Conservation (phyloP, 2,329 filamentous ascomycete species). For the Cladophialophora yegresii region DNA sequence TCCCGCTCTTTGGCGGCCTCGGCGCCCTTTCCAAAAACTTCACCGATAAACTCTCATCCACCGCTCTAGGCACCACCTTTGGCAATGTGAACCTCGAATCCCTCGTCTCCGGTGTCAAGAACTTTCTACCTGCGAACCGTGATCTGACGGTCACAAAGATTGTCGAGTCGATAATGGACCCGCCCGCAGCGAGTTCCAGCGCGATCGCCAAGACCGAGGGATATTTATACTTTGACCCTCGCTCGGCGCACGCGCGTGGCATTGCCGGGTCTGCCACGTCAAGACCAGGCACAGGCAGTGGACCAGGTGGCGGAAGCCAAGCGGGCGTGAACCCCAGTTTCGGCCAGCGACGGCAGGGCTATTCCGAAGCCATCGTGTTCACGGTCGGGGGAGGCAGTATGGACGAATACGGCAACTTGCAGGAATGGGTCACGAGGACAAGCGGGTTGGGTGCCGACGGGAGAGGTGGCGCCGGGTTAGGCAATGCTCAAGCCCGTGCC, state of each 20-base stretch:
- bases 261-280: constrained; percentile 71
- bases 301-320: constrained; percentile 43
- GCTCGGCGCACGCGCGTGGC: constrained; percentile 87
- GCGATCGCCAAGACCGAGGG: constrained; percentile 95
- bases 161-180: constrained; percentile 97
- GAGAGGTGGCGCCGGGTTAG: constrained; percentile 39
- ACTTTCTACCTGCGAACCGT: constrained; percentile 93
- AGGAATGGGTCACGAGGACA: constrained; percentile 89
- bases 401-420: constrained; percentile 97
- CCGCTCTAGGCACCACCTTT: constrained; percentile 76
- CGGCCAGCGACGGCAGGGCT: constrained; percentile 85
- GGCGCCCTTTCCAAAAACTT: constrained; percentile 87
- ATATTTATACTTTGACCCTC: constrained; percentile 95
- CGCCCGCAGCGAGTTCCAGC: constrained; percentile 80
- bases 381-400: constrained; percentile 95
- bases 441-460: constrained; percentile 57
- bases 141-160: constrained; percentile 97
- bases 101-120: constrained; percentile 93
- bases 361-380: constrained; percentile 89
- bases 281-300: constrained; percentile 33
- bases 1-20: constrained; percentile 83
- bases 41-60: constrained; percentile 91
- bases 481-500: constrained; percentile 56
- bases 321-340: constrained; percentile 69
- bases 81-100: constrained; percentile 85